Evolutionary conservation across 495 filamentous ascomycete genomes (phyloP).

Genomic region (Penicillium bialowiezense): DNA sequence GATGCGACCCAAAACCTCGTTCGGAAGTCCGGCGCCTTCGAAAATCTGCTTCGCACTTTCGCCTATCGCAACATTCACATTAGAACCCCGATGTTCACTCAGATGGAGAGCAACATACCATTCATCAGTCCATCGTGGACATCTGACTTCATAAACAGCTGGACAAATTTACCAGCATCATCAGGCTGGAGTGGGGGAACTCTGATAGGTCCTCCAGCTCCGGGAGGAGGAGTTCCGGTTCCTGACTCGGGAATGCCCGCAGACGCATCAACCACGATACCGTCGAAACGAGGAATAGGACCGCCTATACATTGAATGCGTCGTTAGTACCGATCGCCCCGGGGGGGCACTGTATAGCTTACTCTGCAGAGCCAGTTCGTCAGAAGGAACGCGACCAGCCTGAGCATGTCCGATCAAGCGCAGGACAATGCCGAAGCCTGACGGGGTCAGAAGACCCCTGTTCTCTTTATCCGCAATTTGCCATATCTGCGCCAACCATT

Average conservation of each 20-base stretch:
- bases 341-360: constrained; percentile 20
- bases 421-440: constrained; percentile 87
- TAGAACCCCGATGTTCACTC: background rate
- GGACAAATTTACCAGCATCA: constrained; percentile 81
- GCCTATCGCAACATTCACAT: constrained; percentile 37
- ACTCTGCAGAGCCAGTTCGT: constrained; percentile 72
- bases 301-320: constrained; percentile 52
- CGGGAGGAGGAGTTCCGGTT: constrained; percentile 56
- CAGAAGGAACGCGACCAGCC: constrained; percentile 71
- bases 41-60: constrained; percentile 92
- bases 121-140: constrained; percentile 78
- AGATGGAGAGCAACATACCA: constrained; percentile 42
- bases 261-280: constrained; percentile 46
- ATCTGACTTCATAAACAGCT: constrained; percentile 83
- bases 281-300: constrained; percentile 90
- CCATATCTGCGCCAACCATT: constrained; percentile 70
- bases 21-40: constrained; percentile 84
- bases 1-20: constrained; percentile 85
- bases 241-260: constrained; percentile 43
- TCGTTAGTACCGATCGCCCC: constrained; percentile 13
- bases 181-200: constrained; percentile 88
- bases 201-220: constrained; percentile 69
- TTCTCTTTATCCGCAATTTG: constrained; percentile 97
- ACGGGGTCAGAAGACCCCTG: constrained; percentile 83
- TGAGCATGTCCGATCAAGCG: constrained; percentile 95